Base-by-base conservation (phyloP, 257 asterid species). In the Solanum tacnaense region DNA sequence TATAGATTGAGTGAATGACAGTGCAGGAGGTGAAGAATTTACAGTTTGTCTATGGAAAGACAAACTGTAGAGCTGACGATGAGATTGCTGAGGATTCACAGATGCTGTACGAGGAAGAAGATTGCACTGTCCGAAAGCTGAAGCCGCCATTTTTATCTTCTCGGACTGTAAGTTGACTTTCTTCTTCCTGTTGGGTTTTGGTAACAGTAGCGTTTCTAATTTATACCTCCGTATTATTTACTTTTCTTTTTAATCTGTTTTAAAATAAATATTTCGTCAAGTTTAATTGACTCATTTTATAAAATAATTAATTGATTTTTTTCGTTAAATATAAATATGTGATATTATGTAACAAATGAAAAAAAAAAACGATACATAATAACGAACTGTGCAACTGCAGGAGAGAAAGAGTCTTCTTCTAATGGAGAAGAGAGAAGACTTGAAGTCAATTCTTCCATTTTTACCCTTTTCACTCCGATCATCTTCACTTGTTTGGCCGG, bases 401-500 rank as follows among this genome's bases (percentile, higher is more conserved):
- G 1, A 72, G 41, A 4, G 23, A 13, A 7, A 29, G 44, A 13
- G 31, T 75, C 10, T 75, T 23, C 5, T 27, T 46, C 5, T 27
- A 81, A 39, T 88, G 68, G 82, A 72, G 83, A 73, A 41, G 4
- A 52, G 85, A 86, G 87, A 83, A 78, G 90, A 88, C 68, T 86
- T 89, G 90, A 70, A 87, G 82, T 94, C 98, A 34, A 91, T 95
- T 74, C 88, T 91, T 68, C 94, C 98, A 5, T 94, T 49, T 85
- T 86, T 96, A 41, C 98, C 98, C 10, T 49, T 95, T 23, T 87
- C 88, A 65, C 89, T 89, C 79, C 94, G 94, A 35, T 92, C 98
- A 11, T 93, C 98, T 21, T 90, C 94, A 31, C 89, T 93, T n/a
- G 90, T 88, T 86, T 95, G 98, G 98, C 94, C 96, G 38, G 91